These are phyloP conservation scores for Vicia sativa DNA, from an alignment of 306 rosid genomes.

Conservation along the genomic window DNA sequence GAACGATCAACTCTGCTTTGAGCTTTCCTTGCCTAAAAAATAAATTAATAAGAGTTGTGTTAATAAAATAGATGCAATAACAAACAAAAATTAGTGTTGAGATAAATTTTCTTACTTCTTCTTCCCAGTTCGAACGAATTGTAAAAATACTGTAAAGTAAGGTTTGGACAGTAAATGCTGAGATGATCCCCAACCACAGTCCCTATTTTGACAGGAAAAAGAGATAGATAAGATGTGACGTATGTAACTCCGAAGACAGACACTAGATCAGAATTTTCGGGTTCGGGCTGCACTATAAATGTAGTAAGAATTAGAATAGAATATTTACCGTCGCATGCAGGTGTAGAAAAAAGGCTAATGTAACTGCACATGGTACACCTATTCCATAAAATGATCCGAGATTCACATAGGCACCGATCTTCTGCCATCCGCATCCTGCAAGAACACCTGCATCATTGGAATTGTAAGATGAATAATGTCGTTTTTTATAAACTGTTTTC, in stretches of 20 bases:
- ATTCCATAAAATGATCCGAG: slow-evolving; percentile 45
- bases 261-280: too few relatives aligned
- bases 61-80: background rate
- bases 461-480: too few relatives aligned
- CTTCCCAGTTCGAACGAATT: slow-evolving; percentile 64
- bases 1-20: slow-evolving; percentile 38
- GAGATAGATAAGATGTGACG: background rate
- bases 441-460: slow-evolving; percentile 33
- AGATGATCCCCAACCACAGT: slow-evolving; percentile 73
- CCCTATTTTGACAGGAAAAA: slow-evolving; percentile 41
- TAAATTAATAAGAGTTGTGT: background rate
- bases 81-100: background rate
- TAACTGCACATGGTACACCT: slow-evolving; percentile 42
- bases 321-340: slow-evolving; percentile 39
- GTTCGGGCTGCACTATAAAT: background rate
- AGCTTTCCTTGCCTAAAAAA: slow-evolving; percentile 54
- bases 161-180: slow-evolving; percentile 66
- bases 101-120: slow-evolving; percentile 49
- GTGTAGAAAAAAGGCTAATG: slow-evolving; percentile 38
- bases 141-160: slow-evolving; percentile 45
- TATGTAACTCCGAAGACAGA: too few relatives aligned
- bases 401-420: slow-evolving; percentile 44
- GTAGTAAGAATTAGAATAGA: background rate
- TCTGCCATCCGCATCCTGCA: slow-evolving; percentile 47
- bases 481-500: too few relatives aligned